Evolutionary conservation across 139 green algal genomes (phyloP).

Genomic region (Penium margaritaceum): DNA sequence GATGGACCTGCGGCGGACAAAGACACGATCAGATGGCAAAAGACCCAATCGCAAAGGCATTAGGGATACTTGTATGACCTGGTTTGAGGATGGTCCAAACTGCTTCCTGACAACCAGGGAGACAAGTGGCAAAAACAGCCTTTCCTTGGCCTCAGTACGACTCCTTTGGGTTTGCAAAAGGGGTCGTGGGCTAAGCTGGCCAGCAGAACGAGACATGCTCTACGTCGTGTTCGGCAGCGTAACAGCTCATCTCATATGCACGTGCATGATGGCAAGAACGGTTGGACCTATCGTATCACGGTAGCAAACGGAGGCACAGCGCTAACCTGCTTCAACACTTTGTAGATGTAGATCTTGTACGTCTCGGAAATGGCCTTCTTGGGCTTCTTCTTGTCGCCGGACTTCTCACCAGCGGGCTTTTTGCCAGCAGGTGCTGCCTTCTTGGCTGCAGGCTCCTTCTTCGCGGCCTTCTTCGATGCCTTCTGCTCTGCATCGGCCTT

Average conservation of each 20-base stretch:
- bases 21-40: neutral
- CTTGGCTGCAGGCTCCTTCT: constrained; percentile 36
- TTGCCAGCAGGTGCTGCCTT: constrained; percentile 48
- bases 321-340: constrained; percentile 74
- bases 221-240: too few relatives aligned
- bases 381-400: constrained; percentile 44
- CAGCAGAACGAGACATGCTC: too few relatives aligned
- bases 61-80: too few relatives aligned
- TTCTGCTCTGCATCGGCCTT: constrained; percentile 16
- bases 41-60: neutral
- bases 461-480: constrained; percentile 32
- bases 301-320: neutral
- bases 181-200: too few relatives aligned
- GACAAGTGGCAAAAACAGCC: too few relatives aligned
- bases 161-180: too few relatives aligned
- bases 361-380: constrained; percentile 68
- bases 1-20: constrained; percentile 80
- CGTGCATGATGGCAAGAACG: too few relatives aligned
- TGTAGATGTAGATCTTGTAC: constrained; percentile 99
- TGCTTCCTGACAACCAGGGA: too few relatives aligned
- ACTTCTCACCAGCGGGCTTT: constrained; percentile 48
- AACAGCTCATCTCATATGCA: too few relatives aligned
- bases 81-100: too few relatives aligned
- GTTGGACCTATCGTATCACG: too few relatives aligned
- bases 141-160: too few relatives aligned